Evolutionary conservation across 2,329 filamentous ascomycete species (phyloP), one percentile per base, ranked within the genome.

Genomic region (Calonectria pauciramosa): DNA sequence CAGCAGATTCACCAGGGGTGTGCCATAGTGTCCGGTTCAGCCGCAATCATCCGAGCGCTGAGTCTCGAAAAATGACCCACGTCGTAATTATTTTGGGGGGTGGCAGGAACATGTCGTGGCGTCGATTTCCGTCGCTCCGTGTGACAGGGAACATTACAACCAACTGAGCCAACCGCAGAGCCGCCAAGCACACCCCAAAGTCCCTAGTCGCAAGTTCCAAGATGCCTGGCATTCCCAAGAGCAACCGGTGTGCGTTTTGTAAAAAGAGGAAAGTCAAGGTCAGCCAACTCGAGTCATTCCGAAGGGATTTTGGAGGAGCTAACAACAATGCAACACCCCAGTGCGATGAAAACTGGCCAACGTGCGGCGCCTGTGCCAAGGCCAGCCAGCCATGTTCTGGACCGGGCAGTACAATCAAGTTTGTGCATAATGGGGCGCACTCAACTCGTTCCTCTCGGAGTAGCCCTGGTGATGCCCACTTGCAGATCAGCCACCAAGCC

Each of bases 281-380:
- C 18, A 65, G 60, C 18, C 28, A 28, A 2, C 4, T 5, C 13
- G 0, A 32, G 18, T 26, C 16, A 23, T 14, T 49, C 1, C 2
- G 11, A n/a, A 47, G 20, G 30, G 20, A 16, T 11, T 13, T 8
- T 1, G 16, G 10, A 30, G 18, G 20, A 65, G 10, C 60, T 65
- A 28, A 65, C 60, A 16, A 5, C 16, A 20, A 23, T 30, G 8
- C 26, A n/a, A 49, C 3, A 18, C 11, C 11, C 16, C 10, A 65
- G 60, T 65, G 60, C 6, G 60, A 65, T 47, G 60, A 65, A 65
- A 65, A 65, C 28, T 65, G 60, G 60, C 60, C 60, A 32, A 65
- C 60, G 6, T 65, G 60, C 28, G 38, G 60, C 26, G 36, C 60
- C 16, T 65, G 60, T 65, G 26, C 60, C 60, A 65, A 49, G 20